Conservation (phyloP, 1,139 yeast species). For the Nakaseomyces kungkrabaensis region DNA sequence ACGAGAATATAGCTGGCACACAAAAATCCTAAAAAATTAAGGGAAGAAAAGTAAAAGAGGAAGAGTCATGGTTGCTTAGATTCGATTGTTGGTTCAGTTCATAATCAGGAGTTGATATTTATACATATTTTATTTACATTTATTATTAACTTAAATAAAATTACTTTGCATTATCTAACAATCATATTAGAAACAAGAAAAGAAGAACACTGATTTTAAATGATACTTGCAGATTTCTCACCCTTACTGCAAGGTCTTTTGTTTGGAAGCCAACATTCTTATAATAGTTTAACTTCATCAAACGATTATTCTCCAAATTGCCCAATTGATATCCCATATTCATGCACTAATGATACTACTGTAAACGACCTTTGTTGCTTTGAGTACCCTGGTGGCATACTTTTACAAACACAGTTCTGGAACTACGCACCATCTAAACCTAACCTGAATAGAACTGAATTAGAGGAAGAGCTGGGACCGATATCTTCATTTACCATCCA, state of each 20-base stretch:
- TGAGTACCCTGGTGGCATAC: constrained; percentile 80
- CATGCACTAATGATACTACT: constrained; percentile 45
- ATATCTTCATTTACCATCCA: constrained; percentile 71
- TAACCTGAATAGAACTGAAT: constrained; percentile 15
- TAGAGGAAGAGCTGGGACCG: constrained; percentile 54
- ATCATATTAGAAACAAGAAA: neutral
- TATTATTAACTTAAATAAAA: too few species aligned
- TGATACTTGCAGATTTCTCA: neutral
- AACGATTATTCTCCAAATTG: constrained; percentile 31
- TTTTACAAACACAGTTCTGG: constrained; percentile 90
- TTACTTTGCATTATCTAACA: too few species aligned
- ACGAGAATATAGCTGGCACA: neutral
- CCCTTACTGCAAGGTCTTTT: neutral
- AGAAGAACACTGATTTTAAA: neutral
- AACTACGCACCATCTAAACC: constrained; percentile 54
- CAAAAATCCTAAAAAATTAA: neutral
- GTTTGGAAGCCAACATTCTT: neutral
- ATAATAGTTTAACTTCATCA: neutral
- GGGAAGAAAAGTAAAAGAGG: too few species aligned
- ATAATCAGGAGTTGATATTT: too few species aligned
- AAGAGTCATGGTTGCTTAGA: too few species aligned
- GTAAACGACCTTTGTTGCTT: constrained; percentile 64
- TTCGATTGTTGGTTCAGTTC: too few species aligned
- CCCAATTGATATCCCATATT: constrained; percentile 55
- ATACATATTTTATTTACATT: too few species aligned